phyloP scores from a whole-genome alignment of 129 eudicot genomes.

The Silybum marianum region DNA sequence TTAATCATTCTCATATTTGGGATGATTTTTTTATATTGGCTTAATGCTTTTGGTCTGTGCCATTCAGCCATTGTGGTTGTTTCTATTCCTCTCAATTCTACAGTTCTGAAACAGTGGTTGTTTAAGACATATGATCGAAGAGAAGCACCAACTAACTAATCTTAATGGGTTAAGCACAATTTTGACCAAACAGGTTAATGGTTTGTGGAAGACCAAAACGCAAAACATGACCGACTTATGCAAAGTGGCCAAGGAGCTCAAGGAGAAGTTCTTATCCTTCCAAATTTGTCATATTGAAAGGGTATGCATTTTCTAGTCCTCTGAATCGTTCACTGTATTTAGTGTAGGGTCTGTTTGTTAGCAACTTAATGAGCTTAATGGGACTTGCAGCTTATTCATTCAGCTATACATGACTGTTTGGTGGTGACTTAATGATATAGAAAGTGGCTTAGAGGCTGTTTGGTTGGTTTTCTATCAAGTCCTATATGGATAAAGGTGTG shows the following conservation, averaged over 20 bases:
- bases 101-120: not conserved
- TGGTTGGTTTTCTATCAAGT: too few relatives aligned
- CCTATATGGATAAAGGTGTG: too few relatives aligned
- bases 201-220: slow-evolving; percentile 79
- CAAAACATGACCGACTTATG: slow-evolving; percentile 83
- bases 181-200: slow-evolving; percentile 60
- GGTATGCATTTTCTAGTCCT: slow-evolving; percentile 40
- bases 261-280: slow-evolving; percentile 69
- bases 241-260: slow-evolving; percentile 76
- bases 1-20: too few relatives aligned
- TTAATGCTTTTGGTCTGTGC: not conserved
- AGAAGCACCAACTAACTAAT: not conserved
- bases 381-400: too few relatives aligned
- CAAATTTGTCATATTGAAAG: slow-evolving; percentile 77
- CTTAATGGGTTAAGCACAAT: slow-evolving; percentile 1
- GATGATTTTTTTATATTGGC: too few relatives aligned
- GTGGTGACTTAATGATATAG: too few relatives aligned
- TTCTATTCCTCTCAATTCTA: not conserved
- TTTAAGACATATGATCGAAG: too few relatives aligned
- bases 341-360: too few relatives aligned
- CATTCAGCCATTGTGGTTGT: not conserved
- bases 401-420: too few relatives aligned
- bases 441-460: too few relatives aligned
- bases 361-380: too few relatives aligned
- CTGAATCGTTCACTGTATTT: not conserved